phyloP scores from a whole-genome alignment of 768 basidiomycete species.

The Rhizopogon vesiculosus region DNA sequence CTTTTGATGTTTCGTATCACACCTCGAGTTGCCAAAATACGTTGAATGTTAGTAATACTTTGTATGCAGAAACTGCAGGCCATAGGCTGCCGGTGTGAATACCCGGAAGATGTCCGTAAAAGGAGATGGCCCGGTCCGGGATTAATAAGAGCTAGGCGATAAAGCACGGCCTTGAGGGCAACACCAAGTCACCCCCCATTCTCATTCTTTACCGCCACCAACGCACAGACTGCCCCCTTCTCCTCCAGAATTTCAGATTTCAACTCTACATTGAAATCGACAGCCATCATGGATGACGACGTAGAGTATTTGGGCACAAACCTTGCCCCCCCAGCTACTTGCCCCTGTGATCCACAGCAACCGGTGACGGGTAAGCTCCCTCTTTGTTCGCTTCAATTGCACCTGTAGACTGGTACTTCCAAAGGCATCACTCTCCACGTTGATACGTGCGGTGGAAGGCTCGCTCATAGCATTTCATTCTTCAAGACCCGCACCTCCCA shows the following conservation, averaged over 20 bases:
- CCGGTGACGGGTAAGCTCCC: slow-evolving; percentile 41
- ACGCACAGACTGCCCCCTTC: neutral
- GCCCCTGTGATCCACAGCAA: slow-evolving; percentile 20
- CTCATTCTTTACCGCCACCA: slow-evolving; percentile 13
- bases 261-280: neutral
- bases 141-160: slow-evolving; percentile 16
- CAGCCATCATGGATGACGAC: slow-evolving; percentile 47
- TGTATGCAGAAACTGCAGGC: slow-evolving; percentile 4
- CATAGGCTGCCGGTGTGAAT: neutral
- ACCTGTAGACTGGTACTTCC: slow-evolving; percentile 10
- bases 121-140: slow-evolving; percentile 16
- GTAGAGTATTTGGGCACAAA: slow-evolving; percentile 54
- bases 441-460: slow-evolving; percentile 43
- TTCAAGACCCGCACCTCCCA: slow-evolving; percentile 43
- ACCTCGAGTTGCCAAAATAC: slow-evolving; percentile 15
- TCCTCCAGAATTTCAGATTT: slow-evolving; percentile 1
- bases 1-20: neutral
- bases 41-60: slow-evolving; percentile 18
- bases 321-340: slow-evolving; percentile 22
- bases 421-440: slow-evolving; percentile 59
- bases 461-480: slow-evolving; percentile 47
- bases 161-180: slow-evolving; percentile 31
- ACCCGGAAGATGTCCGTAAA: slow-evolving; percentile 13
- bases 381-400: slow-evolving; percentile 8
- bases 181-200: slow-evolving; percentile 18